Conservation (phyloP, 257 asterid genomes). For the Penstemon newberryi region DNA sequence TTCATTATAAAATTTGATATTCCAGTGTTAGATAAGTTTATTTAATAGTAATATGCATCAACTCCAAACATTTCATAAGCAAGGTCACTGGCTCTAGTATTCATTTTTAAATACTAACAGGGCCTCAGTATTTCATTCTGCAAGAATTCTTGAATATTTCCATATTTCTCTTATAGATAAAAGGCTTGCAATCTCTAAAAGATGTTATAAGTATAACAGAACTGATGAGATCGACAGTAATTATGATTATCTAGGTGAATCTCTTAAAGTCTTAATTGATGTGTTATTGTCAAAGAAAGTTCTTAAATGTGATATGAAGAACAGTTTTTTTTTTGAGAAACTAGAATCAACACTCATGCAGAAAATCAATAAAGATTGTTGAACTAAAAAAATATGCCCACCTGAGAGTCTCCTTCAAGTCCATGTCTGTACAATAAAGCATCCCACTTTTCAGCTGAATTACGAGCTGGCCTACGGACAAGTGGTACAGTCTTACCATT, state of each 20-base stretch:
- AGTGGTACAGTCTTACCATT: slow-evolving; percentile 87
- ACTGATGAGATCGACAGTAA: neutral
- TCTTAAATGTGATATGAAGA: neutral
- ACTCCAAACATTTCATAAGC: neutral
- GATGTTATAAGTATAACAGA: neutral
- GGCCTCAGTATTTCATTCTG: neutral
- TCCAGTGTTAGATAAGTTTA: slow-evolving; percentile 10
- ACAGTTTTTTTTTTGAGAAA: neutral
- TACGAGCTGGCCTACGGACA: slow-evolving; percentile 80
- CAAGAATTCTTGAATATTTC: slow-evolving; percentile 4
- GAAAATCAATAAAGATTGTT: neutral
- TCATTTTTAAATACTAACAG: neutral
- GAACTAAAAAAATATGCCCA: slow-evolving; percentile 31
- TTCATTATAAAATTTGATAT: slow-evolving; percentile 30
- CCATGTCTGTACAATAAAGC: slow-evolving; percentile 88
- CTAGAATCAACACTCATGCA: neutral
- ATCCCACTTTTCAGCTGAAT: slow-evolving; percentile 96
- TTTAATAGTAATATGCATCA: neutral
- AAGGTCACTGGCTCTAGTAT: neutral
- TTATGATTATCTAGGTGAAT: too few species aligned
- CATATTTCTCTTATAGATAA: neutral
- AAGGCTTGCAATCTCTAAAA: neutral
- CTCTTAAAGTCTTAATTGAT: slow-evolving; percentile 1
- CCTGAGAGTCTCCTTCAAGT: slow-evolving; percentile 86
- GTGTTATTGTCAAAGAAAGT: neutral